Evolutionary conservation across 2,329 filamentous ascomycete species (phyloP).

Genomic region (Phaeophleospora eucalypticola): DNA sequence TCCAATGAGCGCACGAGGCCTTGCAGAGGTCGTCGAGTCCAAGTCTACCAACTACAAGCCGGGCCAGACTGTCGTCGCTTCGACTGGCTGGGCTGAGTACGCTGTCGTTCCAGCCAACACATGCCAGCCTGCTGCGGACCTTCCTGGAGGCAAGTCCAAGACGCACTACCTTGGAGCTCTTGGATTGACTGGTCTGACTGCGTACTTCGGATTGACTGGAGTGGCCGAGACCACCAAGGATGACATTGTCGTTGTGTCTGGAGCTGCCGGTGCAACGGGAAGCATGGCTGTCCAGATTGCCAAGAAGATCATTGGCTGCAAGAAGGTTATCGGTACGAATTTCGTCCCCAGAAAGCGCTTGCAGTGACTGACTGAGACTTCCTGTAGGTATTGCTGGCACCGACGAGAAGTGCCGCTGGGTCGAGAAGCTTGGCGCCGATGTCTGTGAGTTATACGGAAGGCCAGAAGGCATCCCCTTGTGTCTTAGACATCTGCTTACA

Average conservation of each 20-base stretch:
- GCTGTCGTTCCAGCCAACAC: constrained; percentile 35
- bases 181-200: constrained; percentile 42
- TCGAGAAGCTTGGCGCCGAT: constrained; percentile 50
- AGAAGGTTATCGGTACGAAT: constrained; percentile 42
- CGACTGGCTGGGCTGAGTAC: constrained; percentile 42
- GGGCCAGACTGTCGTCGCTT: constrained; percentile 36
- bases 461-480: too few relatives aligned
- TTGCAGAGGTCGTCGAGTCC: constrained; percentile 39
- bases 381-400: constrained; percentile 43
- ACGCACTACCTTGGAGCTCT: constrained; percentile 48
- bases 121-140: constrained; percentile 19
- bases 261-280: constrained; percentile 48
- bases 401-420: constrained; percentile 51
- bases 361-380: constrained; percentile 35
- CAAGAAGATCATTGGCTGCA: constrained; percentile 41
- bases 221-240: constrained; percentile 38
- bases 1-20: constrained; percentile 36
- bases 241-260: constrained; percentile 45
- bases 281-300: constrained; percentile 52
- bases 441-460: too few relatives aligned
- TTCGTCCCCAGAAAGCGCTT: not conserved
- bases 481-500: too few relatives aligned
- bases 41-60: constrained; percentile 30
- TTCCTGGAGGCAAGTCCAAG: constrained; percentile 34
- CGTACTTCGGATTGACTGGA: constrained; percentile 46